Percentiles rank a stretch among this genome's conserved stretches.
phyloP scores from a whole-genome alignment of 2,329 filamentous ascomycete genomes.

The Fusarium torulosum region DNA sequence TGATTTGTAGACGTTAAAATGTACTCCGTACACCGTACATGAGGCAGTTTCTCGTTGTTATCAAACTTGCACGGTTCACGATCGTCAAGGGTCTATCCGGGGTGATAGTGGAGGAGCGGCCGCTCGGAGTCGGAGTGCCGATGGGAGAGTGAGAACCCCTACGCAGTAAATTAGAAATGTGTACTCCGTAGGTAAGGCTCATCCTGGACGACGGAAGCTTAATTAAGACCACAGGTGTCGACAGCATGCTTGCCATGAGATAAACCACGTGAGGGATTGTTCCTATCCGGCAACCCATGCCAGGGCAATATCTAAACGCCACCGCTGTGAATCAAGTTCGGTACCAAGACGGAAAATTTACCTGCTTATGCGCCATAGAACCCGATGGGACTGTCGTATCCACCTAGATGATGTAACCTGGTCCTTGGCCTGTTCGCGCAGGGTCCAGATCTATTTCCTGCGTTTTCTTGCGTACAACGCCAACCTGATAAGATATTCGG shows the following conservation, averaged over 20 bases:
- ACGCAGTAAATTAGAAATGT: constrained; percentile 18
- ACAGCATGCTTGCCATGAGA: constrained; percentile 7
- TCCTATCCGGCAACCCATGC: constrained; percentile 19
- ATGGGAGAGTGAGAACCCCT: constrained; percentile 12
- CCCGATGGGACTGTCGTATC: constrained; percentile 52
- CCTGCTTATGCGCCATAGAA: constrained; percentile 45
- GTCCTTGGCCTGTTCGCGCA: constrained; percentile 30
- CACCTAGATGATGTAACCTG: constrained; percentile 39
- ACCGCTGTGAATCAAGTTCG: constrained; percentile 19
- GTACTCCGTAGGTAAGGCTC: neutral
- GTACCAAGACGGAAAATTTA: constrained; percentile 38
- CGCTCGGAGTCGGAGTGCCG: constrained; percentile 30
- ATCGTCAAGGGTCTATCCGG: constrained; percentile 23
- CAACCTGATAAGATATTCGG: constrained; percentile 18
- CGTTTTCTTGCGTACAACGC: constrained; percentile 12
- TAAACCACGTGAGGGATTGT: constrained; percentile 10
- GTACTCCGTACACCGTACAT: neutral
- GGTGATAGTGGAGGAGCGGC: constrained; percentile 31
- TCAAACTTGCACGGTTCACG: constrained; percentile 32
- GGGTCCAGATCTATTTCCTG: constrained; percentile 39
- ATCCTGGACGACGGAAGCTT: constrained; percentile 36
- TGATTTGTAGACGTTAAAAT: constrained; percentile 12
- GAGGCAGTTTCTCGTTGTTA: constrained; percentile 25
- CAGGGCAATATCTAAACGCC: constrained; percentile 1
- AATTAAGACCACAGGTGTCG: constrained; percentile 25